Base-by-base conservation (phyloP, 2,329 filamentous ascomycete species). In the Calycina marina region DNA sequence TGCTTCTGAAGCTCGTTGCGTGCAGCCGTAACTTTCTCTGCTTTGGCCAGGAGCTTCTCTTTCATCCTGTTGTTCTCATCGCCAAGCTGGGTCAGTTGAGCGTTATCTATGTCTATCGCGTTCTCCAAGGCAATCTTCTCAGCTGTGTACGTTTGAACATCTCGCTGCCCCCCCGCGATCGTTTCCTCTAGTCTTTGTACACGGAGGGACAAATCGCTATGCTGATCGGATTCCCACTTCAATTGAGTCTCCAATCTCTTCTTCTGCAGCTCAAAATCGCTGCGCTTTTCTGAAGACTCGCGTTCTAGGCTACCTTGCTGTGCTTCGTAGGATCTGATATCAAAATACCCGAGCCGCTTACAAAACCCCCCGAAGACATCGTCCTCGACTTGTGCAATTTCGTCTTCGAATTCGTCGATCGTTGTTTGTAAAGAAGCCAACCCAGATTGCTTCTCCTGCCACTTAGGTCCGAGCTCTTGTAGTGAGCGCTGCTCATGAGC, bases 231-330 rank as follows among this genome's bases (percentile, higher is more conserved):
- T 46, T 75, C 67, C 68, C 70, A 76, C 35, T 60, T 64, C 30
- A 75, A 56, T 29, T 63, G 63, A 45, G 60, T 70, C 39, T 79
- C 68, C 17, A 94, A 62, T 25, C 76, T 73, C 46, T 83, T 75
- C 51, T 77, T 80, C 52, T 98, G 90, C 4, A 79, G 75, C 35
- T 78, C 80, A 47, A 93, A 96, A 43, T 86, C 77, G 32, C 81
- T 75, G 40, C 83, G 83, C 61, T 86, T 86, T 56, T 90, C 77
- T 1, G 77, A 77, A 27, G 82, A 81, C 53, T 96, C 84, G 53
- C 93, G 83, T 55, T 96, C 86, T 30, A 93, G 62, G 25, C 80
- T 85, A 30, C 90, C 88, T 57, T 96, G 90, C 44, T 92, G 86
- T 15, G 79, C 79, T 53, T 96, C 85, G 49, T 96, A 98, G 36